Evolutionary conservation across 305 asterid species (phyloP).

Genomic region (Fraxinus latifolia): DNA sequence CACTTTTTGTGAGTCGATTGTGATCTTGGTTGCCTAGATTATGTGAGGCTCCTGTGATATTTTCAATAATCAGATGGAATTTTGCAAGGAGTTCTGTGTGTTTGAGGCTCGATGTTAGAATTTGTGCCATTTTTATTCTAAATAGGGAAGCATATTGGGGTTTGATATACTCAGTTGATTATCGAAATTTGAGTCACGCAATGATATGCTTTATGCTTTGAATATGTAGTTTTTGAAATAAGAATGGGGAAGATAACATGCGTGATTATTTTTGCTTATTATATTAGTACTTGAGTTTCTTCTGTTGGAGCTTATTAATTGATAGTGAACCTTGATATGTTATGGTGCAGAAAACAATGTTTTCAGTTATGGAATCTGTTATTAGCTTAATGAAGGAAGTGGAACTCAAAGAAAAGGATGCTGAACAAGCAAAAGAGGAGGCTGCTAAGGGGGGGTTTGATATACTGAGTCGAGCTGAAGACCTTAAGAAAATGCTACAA

Average conservation of each 20-base stretch:
- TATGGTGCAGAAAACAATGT: slow-evolving; percentile 63
- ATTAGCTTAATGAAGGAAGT: slow-evolving; percentile 65
- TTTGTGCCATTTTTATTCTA: neutral
- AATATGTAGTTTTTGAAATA: neutral
- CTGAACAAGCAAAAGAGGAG: slow-evolving; percentile 55
- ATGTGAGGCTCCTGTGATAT: neutral
- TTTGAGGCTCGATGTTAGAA: neutral
- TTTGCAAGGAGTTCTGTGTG: neutral
- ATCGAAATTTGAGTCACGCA: neutral
- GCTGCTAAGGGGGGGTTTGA: slow-evolving; percentile 57
- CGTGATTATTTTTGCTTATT: neutral
- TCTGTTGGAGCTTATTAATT: neutral
- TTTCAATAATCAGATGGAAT: neutral
- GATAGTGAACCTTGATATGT: neutral
- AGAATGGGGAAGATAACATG: neutral
- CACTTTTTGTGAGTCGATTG: neutral
- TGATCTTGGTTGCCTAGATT: neutral
- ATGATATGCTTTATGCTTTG: neutral
- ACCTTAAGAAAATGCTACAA: slow-evolving; percentile 51
- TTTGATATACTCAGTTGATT: neutral
- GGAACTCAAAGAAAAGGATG: slow-evolving; percentile 65
- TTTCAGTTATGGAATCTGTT: slow-evolving; percentile 60
- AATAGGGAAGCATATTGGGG: neutral
- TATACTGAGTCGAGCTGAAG: slow-evolving; percentile 50
- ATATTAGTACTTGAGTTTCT: neutral